phyloP scores from a whole-genome alignment of 495 filamentous ascomycete genomes.

The Aspergillus leporis region DNA sequence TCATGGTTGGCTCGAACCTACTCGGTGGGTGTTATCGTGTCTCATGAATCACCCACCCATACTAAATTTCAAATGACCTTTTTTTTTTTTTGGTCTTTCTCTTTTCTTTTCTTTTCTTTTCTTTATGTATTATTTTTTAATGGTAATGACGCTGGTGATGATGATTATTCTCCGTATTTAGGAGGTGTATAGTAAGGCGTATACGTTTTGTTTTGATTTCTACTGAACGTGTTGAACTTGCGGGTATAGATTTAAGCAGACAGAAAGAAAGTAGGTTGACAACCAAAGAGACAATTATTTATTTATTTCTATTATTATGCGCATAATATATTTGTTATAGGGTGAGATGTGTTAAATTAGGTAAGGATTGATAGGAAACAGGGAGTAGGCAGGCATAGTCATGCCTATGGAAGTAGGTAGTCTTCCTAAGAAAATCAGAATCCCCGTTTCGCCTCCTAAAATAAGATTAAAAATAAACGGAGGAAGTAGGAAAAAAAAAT shows the following conservation, averaged over 20 bases:
- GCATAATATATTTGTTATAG: slow-evolving; percentile 3
- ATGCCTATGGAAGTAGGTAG: background rate
- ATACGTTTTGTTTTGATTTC: background rate
- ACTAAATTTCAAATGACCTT: slow-evolving; percentile 16
- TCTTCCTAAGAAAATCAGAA: background rate
- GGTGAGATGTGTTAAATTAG: slow-evolving; percentile 1
- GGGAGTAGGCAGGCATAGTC: background rate
- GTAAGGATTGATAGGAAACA: slow-evolving; percentile 3
- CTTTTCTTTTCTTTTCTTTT: background rate
- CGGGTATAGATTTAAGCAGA: slow-evolving; percentile 1
- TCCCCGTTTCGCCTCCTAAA: slow-evolving; percentile 6
- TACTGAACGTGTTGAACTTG: background rate
- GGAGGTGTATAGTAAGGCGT: background rate
- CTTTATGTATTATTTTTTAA: background rate
- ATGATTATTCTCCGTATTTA: background rate
- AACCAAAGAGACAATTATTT: background rate
- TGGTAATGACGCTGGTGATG: background rate
- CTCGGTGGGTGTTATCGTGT: slow-evolving; percentile 22
- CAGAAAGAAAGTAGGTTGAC: background rate
- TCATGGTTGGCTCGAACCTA: slow-evolving; percentile 19
- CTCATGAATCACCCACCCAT: slow-evolving; percentile 20
- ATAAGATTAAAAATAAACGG: slow-evolving; percentile 10
- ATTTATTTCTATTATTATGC: slow-evolving; percentile 6
- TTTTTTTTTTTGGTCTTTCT: background rate
- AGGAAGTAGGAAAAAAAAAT: slow-evolving; percentile 4